These are phyloP conservation scores for Pezicula neosporulosa DNA, from an alignment of 2,329 filamentous ascomycete genomes.

Conservation along the genomic window DNA sequence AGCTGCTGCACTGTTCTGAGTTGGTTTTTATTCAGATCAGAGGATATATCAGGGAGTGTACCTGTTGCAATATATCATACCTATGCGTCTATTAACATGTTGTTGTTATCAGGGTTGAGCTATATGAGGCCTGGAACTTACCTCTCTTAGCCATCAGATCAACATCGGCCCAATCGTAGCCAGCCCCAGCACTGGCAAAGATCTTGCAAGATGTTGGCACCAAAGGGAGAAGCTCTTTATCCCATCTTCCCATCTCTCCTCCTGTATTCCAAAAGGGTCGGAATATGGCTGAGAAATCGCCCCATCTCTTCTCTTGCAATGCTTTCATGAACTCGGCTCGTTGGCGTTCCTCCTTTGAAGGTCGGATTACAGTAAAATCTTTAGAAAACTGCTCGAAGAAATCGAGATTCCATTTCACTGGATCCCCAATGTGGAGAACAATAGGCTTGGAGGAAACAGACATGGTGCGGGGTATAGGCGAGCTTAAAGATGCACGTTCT, in stretches of 20 bases:
- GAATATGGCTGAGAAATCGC: conserved; percentile 47
- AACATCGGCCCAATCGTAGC: conserved; percentile 62
- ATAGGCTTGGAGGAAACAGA: conserved; percentile 17
- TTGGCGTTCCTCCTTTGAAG: conserved; percentile 45
- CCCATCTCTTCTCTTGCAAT: conserved; percentile 49
- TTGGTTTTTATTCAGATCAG: conserved; percentile 1
- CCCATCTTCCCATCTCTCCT: conserved; percentile 63
- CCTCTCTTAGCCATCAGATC: conserved; percentile 55
- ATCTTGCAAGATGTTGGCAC: conserved; percentile 51
- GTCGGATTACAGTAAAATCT: conserved; percentile 43
- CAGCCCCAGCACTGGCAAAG: conserved; percentile 57
- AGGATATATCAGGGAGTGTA: conserved; percentile 1
- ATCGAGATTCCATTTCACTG: conserved; percentile 27
- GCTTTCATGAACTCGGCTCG: conserved; percentile 46
- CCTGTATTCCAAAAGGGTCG: conserved; percentile 63
- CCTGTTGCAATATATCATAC: conserved; percentile 69
- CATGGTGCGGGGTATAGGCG: no score
- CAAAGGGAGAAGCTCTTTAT: conserved; percentile 51
- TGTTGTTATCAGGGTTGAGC: background rate
- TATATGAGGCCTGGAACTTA: conserved; percentile 6
- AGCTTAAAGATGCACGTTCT: no score
- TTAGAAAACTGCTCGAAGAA: conserved; percentile 34
- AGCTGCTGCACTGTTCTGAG: conserved; percentile 48
- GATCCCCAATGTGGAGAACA: conserved; percentile 29
- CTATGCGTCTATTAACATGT: conserved; percentile 10